Evolutionary conservation across 176 grass and related monocot species (phyloP).

Genomic region (Ensete ventricosum): DNA sequence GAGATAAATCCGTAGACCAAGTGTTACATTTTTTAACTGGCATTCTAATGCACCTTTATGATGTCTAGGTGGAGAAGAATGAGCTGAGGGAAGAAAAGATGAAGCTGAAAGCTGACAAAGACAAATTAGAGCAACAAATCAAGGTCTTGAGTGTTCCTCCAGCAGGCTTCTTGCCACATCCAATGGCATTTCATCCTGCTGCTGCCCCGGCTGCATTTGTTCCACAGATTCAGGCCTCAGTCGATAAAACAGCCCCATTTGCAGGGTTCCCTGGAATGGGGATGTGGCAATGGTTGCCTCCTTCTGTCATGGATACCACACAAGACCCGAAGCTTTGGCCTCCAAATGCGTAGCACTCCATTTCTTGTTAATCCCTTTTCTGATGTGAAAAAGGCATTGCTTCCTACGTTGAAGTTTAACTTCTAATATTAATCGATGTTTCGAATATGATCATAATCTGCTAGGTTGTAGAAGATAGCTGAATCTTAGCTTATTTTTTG

Average conservation of each 20-base stretch:
- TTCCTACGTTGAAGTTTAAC: too few relatives aligned
- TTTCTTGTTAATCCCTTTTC: not conserved
- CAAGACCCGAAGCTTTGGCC: constrained; percentile 78
- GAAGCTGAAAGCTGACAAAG: constrained; percentile 60
- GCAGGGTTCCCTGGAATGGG: constrained; percentile 41
- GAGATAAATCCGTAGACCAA: too few relatives aligned
- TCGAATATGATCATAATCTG: not conserved
- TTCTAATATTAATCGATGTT: not conserved
- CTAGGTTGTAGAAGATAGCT: not conserved
- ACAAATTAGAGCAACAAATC: constrained; percentile 57
- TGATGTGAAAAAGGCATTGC: not conserved
- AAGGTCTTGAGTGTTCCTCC: constrained; percentile 47
- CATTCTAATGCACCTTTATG: constrained; percentile 7
- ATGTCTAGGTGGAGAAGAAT: constrained; percentile 57
- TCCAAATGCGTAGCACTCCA: constrained; percentile 49
- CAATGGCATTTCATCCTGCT: constrained; percentile 35
- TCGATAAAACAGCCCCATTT: constrained; percentile 31
- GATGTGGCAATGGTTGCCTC: constrained; percentile 82
- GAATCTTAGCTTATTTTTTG: not conserved
- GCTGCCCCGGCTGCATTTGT: not conserved
- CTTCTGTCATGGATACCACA: constrained; percentile 47
- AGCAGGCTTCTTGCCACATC: constrained; percentile 52
- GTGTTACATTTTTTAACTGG: not conserved
- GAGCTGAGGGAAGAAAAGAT: constrained; percentile 65
- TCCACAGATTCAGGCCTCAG: constrained; percentile 21